phyloP scores from a whole-genome alignment of 768 basidiomycete species.

The Porphyrellus cyaneotinctus region DNA sequence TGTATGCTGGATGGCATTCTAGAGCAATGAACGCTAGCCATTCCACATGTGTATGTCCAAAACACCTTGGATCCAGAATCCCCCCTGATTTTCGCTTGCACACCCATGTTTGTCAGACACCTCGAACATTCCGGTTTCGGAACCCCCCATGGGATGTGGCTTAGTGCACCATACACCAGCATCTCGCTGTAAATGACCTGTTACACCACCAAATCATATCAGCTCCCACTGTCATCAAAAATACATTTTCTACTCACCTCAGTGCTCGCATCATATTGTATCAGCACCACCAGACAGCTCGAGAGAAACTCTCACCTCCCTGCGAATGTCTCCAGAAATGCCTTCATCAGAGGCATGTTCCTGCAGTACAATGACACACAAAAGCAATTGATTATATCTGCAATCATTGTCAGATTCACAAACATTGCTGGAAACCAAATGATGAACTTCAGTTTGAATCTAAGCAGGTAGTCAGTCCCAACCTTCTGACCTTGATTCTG shows the following conservation, averaged over 20 bases:
- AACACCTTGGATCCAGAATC: background rate
- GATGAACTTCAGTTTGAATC: background rate
- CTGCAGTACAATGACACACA: background rate
- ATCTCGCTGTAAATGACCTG: background rate
- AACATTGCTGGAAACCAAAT: background rate
- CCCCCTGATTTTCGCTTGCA: background rate
- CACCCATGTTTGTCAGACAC: background rate
- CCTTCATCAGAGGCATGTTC: background rate
- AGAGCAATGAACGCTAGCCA: background rate
- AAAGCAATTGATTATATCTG: background rate
- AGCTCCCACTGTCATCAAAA: no score
- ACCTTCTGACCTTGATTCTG: no score
- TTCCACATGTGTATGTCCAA: background rate
- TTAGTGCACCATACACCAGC: background rate
- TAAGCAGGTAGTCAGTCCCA: no score
- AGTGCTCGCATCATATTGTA: background rate
- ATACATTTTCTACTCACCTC: background rate
- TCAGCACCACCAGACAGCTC: background rate
- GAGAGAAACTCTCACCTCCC: background rate
- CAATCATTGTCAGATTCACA: background rate
- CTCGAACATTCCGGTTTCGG: background rate
- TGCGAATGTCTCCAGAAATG: background rate
- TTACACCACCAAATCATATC: no score
- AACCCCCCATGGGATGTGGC: conserved; percentile 1
- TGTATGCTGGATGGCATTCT: background rate